A percentile compares a stretch with the other conserved stretches of the same genome.
phyloP scores from a whole-genome alignment of 2,329 filamentous ascomycete species.

The Xylariales sp. region DNA sequence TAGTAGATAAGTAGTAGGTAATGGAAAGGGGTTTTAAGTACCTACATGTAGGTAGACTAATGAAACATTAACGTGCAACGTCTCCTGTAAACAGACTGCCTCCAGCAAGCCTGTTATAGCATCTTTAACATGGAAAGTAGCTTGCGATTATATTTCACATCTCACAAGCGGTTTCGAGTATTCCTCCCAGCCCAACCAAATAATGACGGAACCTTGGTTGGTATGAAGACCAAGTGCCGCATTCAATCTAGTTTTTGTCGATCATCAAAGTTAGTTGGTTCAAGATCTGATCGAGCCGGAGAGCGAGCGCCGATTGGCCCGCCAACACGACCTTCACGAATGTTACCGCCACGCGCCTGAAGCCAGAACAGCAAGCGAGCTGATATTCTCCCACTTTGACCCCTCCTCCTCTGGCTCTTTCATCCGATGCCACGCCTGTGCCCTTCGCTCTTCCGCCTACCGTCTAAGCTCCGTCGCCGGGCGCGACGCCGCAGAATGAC shows the following conservation, averaged over 20 bases:
- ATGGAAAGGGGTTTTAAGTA: conserved; percentile 10
- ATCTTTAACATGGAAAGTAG: conserved; percentile 3
- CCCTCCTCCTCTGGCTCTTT: background rate
- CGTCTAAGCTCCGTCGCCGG: conserved; percentile 67
- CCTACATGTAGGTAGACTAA: too few relatives aligned
- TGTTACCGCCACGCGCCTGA: conserved; percentile 27
- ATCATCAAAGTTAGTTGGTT: conserved; percentile 14
- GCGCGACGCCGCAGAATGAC: conserved; percentile 69
- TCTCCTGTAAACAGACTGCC: background rate
- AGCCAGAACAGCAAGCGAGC: conserved; percentile 19
- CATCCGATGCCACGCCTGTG: conserved; percentile 49
- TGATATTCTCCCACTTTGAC: conserved; percentile 5
- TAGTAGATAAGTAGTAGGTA: too few relatives aligned
- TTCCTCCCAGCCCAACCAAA: conserved; percentile 3
- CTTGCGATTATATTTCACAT: background rate
- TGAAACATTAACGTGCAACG: background rate
- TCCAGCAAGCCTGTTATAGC: background rate
- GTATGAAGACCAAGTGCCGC: background rate
- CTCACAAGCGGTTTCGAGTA: background rate
- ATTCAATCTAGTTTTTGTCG: conserved; percentile 16
- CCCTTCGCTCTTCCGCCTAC: conserved; percentile 64
- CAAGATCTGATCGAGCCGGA: conserved; percentile 15
- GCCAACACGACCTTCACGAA: conserved; percentile 19
- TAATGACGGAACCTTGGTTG: conserved; percentile 28
- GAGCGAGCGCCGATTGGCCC: conserved; percentile 2